Evolutionary conservation across 768 basidiomycete species (phyloP).

Genomic region (Exsudoporus frostii): DNA sequence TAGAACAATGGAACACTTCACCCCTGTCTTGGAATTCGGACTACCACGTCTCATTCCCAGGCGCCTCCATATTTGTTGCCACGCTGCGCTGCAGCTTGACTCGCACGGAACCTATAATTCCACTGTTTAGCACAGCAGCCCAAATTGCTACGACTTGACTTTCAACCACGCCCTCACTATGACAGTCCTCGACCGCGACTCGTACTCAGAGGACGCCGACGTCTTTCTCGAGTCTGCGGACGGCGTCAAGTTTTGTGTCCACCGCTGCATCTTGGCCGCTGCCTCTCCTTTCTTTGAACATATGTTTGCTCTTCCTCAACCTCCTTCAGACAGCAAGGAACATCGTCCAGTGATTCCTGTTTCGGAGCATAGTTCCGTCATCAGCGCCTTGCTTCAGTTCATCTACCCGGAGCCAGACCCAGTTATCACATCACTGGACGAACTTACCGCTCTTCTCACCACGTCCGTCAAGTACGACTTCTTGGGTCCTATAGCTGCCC

Average conservation of each 20-base stretch:
- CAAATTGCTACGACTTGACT: background rate
- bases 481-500: constrained; percentile 37
- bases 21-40: constrained; percentile 15
- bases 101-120: constrained; percentile 21
- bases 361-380: constrained; percentile 43
- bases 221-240: constrained; percentile 46
- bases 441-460: constrained; percentile 47
- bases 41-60: constrained; percentile 2
- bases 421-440: constrained; percentile 46
- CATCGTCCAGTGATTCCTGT: constrained; percentile 50
- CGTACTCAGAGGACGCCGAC: constrained; percentile 51
- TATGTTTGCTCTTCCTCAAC: constrained; percentile 67
- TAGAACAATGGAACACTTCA: constrained; percentile 4
- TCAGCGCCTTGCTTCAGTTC: constrained; percentile 54
- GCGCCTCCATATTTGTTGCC: background rate
- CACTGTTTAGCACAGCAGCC: background rate
- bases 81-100: constrained; percentile 4
- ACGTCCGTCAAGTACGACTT: constrained; percentile 69
- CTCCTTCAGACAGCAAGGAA: constrained; percentile 25
- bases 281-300: constrained; percentile 68
- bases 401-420: constrained; percentile 64
- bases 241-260: constrained; percentile 53
- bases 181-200: constrained; percentile 33
- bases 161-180: constrained; percentile 17
- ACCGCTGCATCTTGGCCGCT: constrained; percentile 56